Percentiles rank a stretch among this genome's conserved stretches.
Conservation (phyloP, 208 protist genomes). For the Zelonia costaricensis region DNA sequence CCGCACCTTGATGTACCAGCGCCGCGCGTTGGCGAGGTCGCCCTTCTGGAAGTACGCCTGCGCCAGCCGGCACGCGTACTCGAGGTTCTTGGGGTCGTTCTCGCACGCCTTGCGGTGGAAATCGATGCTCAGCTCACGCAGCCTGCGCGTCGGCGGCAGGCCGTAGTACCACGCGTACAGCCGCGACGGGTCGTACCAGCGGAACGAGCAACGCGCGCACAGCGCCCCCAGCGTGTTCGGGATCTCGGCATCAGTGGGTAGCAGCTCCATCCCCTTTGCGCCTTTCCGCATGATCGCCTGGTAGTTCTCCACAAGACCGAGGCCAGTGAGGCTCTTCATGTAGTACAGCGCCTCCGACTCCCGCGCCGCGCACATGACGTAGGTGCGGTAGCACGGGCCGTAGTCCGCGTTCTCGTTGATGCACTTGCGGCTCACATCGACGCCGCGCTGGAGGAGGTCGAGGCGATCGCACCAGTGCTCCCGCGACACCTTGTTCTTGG, state of each 20-base stretch:
- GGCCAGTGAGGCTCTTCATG: constrained; percentile 58
- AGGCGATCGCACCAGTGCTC: constrained; percentile 86
- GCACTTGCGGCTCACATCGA: constrained; percentile 89
- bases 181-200: constrained; percentile 71
- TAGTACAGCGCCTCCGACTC: constrained; percentile 84
- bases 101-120: constrained; percentile 62
- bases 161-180: constrained; percentile 60
- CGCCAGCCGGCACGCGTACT: constrained; percentile 80
- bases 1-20: constrained; percentile 82
- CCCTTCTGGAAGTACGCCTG: constrained; percentile 83
- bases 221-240: constrained; percentile 76
- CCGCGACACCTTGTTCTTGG: constrained; percentile 77
- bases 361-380: constrained; percentile 74
- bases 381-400: constrained; percentile 83
- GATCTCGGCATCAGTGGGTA: constrained; percentile 71
- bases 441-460: constrained; percentile 80
- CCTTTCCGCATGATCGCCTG: constrained; percentile 76
- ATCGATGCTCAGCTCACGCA: constrained; percentile 58
- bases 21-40: constrained; percentile 69
- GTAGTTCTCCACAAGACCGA: constrained; percentile 85
- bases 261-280: constrained; percentile 57
- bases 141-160: constrained; percentile 41
- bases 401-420: constrained; percentile 85
- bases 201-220: constrained; percentile 69
- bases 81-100: constrained; percentile 69